A percentile compares a stretch with the other conserved stretches of the same genome.
These are phyloP conservation scores for Casaregolazyma suthepensis DNA, from an alignment of 1,139 yeast genomes.

Conservation along the genomic window DNA sequence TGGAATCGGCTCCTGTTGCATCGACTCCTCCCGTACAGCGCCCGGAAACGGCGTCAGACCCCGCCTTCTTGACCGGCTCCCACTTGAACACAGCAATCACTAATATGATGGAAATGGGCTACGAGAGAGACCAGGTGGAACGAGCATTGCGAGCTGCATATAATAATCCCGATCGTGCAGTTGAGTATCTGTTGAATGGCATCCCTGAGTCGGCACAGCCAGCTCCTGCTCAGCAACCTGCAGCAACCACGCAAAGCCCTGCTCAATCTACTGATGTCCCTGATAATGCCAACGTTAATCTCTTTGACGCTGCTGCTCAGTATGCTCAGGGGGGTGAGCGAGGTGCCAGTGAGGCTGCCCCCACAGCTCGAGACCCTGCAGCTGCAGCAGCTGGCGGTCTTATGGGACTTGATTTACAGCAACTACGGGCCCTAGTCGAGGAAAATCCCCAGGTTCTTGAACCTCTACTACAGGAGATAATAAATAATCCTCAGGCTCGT, in stretches of 20 bases:
- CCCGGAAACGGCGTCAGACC: slow-evolving; percentile 22
- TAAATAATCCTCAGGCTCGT: slow-evolving; percentile 8
- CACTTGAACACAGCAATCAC: slow-evolving; percentile 64
- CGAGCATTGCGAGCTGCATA: slow-evolving; percentile 91
- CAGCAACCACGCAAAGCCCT: slow-evolving; percentile 27
- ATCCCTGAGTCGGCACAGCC: slow-evolving; percentile 52
- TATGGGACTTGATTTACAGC: slow-evolving; percentile 5
- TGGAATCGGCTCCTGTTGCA: slow-evolving; percentile 19
- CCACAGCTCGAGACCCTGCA: slow-evolving; percentile 23
- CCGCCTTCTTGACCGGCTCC: slow-evolving; percentile 49
- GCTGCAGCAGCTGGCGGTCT: slow-evolving; percentile 23
- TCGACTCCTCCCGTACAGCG: slow-evolving; percentile 14
- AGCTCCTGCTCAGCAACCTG: slow-evolving; percentile 21
- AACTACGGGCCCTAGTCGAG: slow-evolving; percentile 5
- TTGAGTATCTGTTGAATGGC: slow-evolving; percentile 86
- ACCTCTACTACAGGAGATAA: slow-evolving; percentile 5
- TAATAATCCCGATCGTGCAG: slow-evolving; percentile 97
- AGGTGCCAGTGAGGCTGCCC: slow-evolving; percentile 29
- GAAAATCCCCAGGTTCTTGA: slow-evolving; percentile 9
- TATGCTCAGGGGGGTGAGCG: slow-evolving; percentile 25
- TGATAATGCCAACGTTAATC: slow-evolving; percentile 26
- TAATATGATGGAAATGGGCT: slow-evolving; percentile 95
- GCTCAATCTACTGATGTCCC: slow-evolving; percentile 46
- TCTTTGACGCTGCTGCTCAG: slow-evolving; percentile 30
- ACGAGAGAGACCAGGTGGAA: slow-evolving; percentile 80